Evolutionary conservation across 179 eudicot species (phyloP).

Genomic region (Carnegiea gigantea): DNA sequence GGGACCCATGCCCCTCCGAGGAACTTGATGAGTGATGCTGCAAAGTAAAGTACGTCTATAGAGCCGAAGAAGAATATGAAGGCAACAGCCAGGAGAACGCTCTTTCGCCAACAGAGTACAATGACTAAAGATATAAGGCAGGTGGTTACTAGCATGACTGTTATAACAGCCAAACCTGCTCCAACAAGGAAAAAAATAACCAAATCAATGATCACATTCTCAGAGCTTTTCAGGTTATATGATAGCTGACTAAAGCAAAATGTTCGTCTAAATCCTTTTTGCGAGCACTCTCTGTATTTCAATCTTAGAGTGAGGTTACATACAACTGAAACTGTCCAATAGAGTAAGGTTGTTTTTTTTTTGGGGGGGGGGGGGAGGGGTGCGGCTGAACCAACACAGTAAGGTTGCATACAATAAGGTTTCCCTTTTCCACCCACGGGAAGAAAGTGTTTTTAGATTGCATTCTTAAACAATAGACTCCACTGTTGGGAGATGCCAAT

Average conservation of each 20-base stretch:
- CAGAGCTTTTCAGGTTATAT: neutral
- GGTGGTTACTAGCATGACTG: conserved; percentile 78
- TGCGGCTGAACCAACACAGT: too few relatives aligned
- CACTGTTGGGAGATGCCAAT: too few relatives aligned
- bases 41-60: conserved; percentile 70
- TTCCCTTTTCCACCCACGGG: too few relatives aligned
- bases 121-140: conserved; percentile 84
- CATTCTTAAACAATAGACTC: too few relatives aligned
- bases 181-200: neutral
- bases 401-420: too few relatives aligned
- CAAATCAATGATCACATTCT: neutral
- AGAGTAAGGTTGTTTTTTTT: neutral
- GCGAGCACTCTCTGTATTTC: neutral
- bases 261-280: too few relatives aligned
- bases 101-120: conserved; percentile 67
- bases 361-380: too few relatives aligned
- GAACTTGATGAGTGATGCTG: conserved; percentile 62
- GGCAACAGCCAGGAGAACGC: conserved; percentile 41
- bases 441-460: too few relatives aligned
- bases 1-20: conserved; percentile 79
- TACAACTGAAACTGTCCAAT: neutral
- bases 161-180: conserved; percentile 75
- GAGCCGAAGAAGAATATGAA: conserved; percentile 79
- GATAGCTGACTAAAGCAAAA: neutral
- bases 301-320: neutral